Conservation (phyloP, 2,329 filamentous ascomycete species). For the Fusarium xyrophilum region DNA sequence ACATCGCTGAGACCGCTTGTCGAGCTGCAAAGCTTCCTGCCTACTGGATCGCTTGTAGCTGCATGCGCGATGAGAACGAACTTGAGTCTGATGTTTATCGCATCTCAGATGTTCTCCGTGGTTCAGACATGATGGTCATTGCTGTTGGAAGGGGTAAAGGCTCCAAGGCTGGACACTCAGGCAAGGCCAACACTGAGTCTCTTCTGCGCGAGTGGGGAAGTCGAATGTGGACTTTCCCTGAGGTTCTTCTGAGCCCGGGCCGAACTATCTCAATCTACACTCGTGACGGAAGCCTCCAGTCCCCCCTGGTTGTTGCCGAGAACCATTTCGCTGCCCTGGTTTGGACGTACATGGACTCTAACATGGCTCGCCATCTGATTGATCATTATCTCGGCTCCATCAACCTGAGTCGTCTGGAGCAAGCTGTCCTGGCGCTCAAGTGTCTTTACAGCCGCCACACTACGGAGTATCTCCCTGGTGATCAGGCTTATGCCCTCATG, state of each 20-base stretch:
- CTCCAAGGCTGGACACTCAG: conserved; percentile 3
- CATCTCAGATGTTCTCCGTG: conserved; percentile 41
- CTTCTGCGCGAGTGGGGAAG: conserved; percentile 40
- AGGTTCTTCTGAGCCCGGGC: conserved; percentile 40
- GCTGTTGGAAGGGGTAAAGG: conserved; percentile 34
- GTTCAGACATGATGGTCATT: conserved; percentile 37
- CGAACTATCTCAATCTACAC: conserved; percentile 37
- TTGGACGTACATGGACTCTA: conserved; percentile 42
- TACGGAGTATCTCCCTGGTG: conserved; percentile 38
- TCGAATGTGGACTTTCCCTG: conserved; percentile 42
- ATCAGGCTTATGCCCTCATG: conserved; percentile 49
- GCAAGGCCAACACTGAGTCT: conserved; percentile 32
- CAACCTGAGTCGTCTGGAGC: conserved; percentile 45
- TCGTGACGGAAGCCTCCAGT: conserved; percentile 33
- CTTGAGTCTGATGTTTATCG: conserved; percentile 39
- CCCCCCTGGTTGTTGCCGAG: conserved; percentile 39
- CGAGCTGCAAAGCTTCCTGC: conserved; percentile 37
- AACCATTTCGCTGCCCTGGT: conserved; percentile 44
- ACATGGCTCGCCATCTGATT: conserved; percentile 43
- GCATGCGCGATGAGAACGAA: conserved; percentile 36
- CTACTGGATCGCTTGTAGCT: conserved; percentile 42
- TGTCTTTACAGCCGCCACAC: conserved; percentile 44
- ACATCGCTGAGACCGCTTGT: conserved; percentile 41
- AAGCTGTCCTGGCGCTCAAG: conserved; percentile 42
- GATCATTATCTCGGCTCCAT: conserved; percentile 47